Conservation (phyloP, 2,329 filamentous ascomycete genomes). For the Alternaria rosae region DNA sequence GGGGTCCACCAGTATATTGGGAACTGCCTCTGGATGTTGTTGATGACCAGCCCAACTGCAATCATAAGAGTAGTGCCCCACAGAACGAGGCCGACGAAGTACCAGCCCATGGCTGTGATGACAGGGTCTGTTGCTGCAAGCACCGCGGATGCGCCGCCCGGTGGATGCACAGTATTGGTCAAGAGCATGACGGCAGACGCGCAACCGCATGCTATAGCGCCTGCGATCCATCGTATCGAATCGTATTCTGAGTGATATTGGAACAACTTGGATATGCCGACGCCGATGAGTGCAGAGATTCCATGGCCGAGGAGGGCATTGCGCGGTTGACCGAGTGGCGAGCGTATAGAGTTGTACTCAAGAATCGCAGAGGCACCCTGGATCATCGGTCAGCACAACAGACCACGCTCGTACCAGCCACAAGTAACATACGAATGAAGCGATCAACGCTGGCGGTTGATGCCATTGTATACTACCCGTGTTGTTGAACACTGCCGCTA, state of each 20-base stretch:
- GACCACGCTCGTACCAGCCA: background rate
- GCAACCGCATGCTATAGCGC: slow-evolving; percentile 52
- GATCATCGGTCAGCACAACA: slow-evolving; percentile 2
- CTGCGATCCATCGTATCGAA: slow-evolving; percentile 55
- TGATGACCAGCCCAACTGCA: slow-evolving; percentile 52
- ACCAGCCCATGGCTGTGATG: slow-evolving; percentile 56
- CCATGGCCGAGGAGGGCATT: slow-evolving; percentile 57
- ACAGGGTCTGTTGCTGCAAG: slow-evolving; percentile 52
- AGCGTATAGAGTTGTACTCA: slow-evolving; percentile 57
- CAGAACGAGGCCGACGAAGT: slow-evolving; percentile 53
- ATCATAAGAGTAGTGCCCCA: slow-evolving; percentile 55
- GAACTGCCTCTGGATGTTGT: slow-evolving; percentile 57
- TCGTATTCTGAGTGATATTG: slow-evolving; percentile 48
- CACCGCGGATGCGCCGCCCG: slow-evolving; percentile 58
- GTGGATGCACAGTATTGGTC: slow-evolving; percentile 59
- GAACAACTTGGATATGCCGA: slow-evolving; percentile 56
- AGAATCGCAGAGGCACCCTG: slow-evolving; percentile 58
- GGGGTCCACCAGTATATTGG: slow-evolving; percentile 61
- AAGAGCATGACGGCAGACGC: slow-evolving; percentile 56
- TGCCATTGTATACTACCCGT: slow-evolving; percentile 46
- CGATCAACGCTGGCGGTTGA: slow-evolving; percentile 55
- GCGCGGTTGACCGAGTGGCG: slow-evolving; percentile 58
- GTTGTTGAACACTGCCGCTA: slow-evolving; percentile 54
- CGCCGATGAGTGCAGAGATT: slow-evolving; percentile 55
- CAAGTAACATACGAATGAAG: slow-evolving; percentile 48